These are phyloP conservation scores for Monilinia vaccinii-corymbosi DNA, from an alignment of 2,329 filamentous ascomycete species.

Conservation along the genomic window DNA sequence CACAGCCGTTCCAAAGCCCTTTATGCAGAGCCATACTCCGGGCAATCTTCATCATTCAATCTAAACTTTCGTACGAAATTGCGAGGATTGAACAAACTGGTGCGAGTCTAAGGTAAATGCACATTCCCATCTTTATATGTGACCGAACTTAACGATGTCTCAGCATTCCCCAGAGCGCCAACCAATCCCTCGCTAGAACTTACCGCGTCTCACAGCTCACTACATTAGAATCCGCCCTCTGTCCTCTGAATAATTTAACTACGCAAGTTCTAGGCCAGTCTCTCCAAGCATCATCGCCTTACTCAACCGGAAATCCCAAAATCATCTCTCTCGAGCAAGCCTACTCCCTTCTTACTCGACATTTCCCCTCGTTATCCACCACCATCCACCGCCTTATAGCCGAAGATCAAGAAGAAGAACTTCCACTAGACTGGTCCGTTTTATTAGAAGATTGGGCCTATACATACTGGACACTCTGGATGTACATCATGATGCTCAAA, in stretches of 20 bases:
- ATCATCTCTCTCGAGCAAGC: constrained; percentile 27
- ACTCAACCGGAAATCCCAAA: neutral
- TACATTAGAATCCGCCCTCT: constrained; percentile 14
- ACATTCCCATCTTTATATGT: neutral
- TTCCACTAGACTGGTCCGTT: constrained; percentile 21
- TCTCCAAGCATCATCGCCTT: neutral
- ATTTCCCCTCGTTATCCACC: constrained; percentile 12
- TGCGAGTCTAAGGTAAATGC: constrained; percentile 9
- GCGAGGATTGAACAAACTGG: constrained; percentile 11
- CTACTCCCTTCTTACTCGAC: constrained; percentile 14
- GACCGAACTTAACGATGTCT: constrained; percentile 8
- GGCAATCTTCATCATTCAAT: constrained; percentile 12
- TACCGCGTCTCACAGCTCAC: constrained; percentile 20
- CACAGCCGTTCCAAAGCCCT: constrained; percentile 10
- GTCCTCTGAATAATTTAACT: constrained; percentile 2
- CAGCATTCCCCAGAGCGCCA: constrained; percentile 17
- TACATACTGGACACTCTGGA: constrained; percentile 23
- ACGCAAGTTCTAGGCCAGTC: neutral
- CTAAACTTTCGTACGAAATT: constrained; percentile 19
- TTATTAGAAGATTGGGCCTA: constrained; percentile 22
- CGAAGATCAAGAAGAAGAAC: constrained; percentile 22
- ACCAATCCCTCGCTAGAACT: constrained; percentile 20
- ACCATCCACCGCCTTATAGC: constrained; percentile 15
- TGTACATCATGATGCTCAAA: constrained; percentile 14
- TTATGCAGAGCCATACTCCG: constrained; percentile 16